A percentile compares a stretch with the other conserved stretches of the same genome.
Conservation (phyloP, 257 asterid species). For the Knoxia roxburghii region DNA sequence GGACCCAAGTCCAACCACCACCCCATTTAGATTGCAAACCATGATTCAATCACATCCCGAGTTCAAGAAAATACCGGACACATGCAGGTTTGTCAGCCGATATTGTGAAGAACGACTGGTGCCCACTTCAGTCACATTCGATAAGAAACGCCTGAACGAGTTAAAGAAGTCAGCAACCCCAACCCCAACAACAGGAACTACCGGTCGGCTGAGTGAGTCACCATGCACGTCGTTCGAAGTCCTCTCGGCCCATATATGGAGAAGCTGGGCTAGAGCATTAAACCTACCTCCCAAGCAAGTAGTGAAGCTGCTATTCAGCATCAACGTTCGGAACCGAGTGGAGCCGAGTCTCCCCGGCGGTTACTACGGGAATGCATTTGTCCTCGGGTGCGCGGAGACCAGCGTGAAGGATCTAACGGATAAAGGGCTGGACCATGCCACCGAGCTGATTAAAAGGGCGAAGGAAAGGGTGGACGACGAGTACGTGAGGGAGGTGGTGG, state of each 20-base stretch:
- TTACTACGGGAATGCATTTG: constrained; percentile 65
- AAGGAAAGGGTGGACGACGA: constrained; percentile 50
- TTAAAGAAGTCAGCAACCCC: constrained; percentile 22
- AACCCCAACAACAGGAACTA: no score
- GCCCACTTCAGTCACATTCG: constrained; percentile 44
- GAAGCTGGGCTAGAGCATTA: constrained; percentile 57
- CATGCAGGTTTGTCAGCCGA: constrained; percentile 35
- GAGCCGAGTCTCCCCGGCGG: constrained; percentile 51
- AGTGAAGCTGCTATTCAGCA: constrained; percentile 45
- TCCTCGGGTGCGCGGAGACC: constrained; percentile 49
- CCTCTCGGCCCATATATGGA: constrained; percentile 63
- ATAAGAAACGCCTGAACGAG: constrained; percentile 26
- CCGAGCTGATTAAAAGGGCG: constrained; percentile 39
- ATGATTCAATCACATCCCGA: constrained; percentile 29
- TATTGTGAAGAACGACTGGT: constrained; percentile 28
- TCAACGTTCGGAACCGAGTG: constrained; percentile 50
- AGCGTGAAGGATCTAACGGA: constrained; percentile 29
- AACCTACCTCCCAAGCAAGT: constrained; percentile 40
- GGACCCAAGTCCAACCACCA: constrained; percentile 23
- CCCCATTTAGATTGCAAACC: background rate
- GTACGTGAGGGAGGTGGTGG: constrained; percentile 58
- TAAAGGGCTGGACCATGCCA: constrained; percentile 30
- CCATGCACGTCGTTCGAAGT: constrained; percentile 56
- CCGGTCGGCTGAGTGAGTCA: constrained; percentile 7
- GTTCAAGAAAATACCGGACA: constrained; percentile 40